Evolutionary conservation across 306 rosid species (phyloP).

Genomic region (Trichosanthes truncata): DNA sequence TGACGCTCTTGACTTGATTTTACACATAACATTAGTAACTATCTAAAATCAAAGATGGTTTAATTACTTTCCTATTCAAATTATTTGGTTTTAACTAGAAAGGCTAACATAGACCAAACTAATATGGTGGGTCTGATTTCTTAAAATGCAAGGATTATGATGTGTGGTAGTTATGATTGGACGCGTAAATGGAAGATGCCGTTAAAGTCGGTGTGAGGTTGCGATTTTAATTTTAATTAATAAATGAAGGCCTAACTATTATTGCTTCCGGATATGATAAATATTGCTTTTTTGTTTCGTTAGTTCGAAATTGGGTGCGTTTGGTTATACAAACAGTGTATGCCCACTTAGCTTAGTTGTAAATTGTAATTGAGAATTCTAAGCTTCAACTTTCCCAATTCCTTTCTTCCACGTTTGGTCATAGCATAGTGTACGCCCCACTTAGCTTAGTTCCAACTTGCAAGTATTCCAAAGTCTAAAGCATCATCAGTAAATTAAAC

Average conservation of each 20-base stretch:
- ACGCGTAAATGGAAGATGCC: neutral
- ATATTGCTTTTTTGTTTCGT: neutral
- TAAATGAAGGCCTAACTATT: neutral
- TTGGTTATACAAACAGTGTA: neutral
- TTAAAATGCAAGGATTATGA: conserved; percentile 1
- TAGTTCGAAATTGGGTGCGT: neutral
- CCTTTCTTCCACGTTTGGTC: neutral
- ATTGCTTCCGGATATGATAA: neutral
- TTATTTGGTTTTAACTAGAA: neutral
- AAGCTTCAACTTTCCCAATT: neutral
- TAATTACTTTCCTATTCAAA: too few species aligned
- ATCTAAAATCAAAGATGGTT: too few species aligned
- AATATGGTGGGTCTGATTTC: neutral
- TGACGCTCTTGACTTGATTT: too few species aligned
- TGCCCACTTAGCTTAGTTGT: neutral
- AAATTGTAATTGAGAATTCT: neutral
- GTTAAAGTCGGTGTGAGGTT: neutral
- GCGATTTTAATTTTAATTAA: neutral
- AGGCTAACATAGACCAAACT: neutral
- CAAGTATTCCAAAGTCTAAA: neutral
- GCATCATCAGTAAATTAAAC: neutral
- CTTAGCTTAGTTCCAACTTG: neutral
- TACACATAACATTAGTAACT: too few species aligned
- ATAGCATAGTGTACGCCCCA: neutral
- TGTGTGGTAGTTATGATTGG: conserved; percentile 1